Conservation (phyloP, 257 asterid genomes). For the Ballota nigra region DNA sequence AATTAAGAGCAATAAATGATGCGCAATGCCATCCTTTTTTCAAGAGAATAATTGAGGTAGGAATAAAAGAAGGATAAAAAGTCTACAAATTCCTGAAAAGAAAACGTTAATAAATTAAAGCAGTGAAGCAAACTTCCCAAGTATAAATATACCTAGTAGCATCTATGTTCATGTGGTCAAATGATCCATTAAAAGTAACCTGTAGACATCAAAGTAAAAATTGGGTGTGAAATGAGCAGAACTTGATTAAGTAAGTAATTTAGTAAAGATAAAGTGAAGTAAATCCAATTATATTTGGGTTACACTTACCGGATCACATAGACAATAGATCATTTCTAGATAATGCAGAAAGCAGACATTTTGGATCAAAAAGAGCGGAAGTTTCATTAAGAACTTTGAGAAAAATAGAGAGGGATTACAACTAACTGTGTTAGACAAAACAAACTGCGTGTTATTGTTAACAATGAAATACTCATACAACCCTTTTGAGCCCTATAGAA, state of each 20-base stretch:
- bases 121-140: slow-evolving; percentile 13
- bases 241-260: slow-evolving; percentile 7
- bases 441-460: neutral
- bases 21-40: slow-evolving; percentile 10
- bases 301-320: slow-evolving; percentile 4
- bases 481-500: slow-evolving; percentile 16
- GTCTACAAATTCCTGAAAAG: slow-evolving; percentile 11
- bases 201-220: slow-evolving; percentile 35
- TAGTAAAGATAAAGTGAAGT: slow-evolving; percentile 10
- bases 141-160: slow-evolving; percentile 73
- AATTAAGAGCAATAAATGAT: slow-evolving; percentile 4
- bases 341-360: neutral
- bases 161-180: slow-evolving; percentile 96
- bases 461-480: slow-evolving; percentile 7
- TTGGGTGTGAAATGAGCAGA: slow-evolving; percentile 1
- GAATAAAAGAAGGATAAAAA: neutral
- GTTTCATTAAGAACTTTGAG: neutral
- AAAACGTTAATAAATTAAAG: neutral
- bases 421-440: slow-evolving; percentile 11
- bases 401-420: neutral
- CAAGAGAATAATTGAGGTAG: neutral
- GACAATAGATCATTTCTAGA: slow-evolving; percentile 4
- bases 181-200: slow-evolving; percentile 97
- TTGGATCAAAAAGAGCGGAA: neutral
- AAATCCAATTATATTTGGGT: slow-evolving; percentile 4